Percentiles rank a stretch among this genome's conserved stretches.
Conservation (phyloP, 2,329 filamentous ascomycete species). For the Penicillium sp. region DNA sequence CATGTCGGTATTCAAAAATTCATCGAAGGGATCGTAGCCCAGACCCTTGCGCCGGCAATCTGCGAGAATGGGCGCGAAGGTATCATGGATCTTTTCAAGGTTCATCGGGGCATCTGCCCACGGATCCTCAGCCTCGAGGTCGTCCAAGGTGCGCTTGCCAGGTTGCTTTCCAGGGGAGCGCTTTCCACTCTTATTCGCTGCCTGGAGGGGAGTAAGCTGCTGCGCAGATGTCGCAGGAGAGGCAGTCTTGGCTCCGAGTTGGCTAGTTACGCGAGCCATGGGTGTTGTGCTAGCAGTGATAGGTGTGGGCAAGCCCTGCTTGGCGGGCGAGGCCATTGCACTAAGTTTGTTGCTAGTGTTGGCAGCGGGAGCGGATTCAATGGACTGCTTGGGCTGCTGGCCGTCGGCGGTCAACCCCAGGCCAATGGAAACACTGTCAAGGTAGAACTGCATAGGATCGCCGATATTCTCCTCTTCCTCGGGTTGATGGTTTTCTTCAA, state of each 20-base stretch:
- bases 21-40: constrained; percentile 37
- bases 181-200: constrained; percentile 28
- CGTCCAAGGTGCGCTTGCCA: constrained; percentile 18
- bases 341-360: constrained; percentile 18
- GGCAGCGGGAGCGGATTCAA: constrained; percentile 7
- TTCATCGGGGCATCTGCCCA: constrained; percentile 42
- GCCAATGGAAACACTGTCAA: constrained; percentile 52
- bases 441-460: constrained; percentile 56
- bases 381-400: constrained; percentile 18
- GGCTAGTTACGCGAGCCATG: constrained; percentile 36
- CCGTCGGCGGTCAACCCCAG: constrained; percentile 44
- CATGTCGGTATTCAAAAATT: constrained; percentile 39
- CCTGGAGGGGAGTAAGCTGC: constrained; percentile 31
- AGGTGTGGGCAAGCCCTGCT: constrained; percentile 32
- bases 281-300: constrained; percentile 29
- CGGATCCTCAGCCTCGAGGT: constrained; percentile 27
- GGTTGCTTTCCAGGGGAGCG: constrained; percentile 22
- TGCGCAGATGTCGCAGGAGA: constrained; percentile 39
- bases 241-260: constrained; percentile 32
- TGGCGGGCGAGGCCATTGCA: constrained; percentile 24
- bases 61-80: constrained; percentile 29
- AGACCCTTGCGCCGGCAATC: constrained; percentile 16
- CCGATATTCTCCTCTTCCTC: constrained; percentile 46
- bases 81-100: constrained; percentile 38
- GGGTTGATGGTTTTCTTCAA: constrained; percentile 53